Conservation (phyloP, 441 rosid genomes). For the Populus hybrid region DNA sequence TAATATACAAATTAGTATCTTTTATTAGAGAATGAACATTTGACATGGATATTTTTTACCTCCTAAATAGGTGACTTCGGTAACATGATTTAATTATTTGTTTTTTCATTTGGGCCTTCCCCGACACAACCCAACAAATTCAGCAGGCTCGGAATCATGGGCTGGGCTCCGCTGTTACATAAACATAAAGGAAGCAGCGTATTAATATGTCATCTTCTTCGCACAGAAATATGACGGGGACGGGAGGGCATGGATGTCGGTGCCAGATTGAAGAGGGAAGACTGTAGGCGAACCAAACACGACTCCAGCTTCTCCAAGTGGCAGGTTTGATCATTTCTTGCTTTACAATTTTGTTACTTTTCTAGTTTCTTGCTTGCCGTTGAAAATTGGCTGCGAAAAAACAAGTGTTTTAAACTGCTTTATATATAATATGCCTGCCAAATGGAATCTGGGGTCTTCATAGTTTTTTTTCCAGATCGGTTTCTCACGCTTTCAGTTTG, state of each 20-base stretch:
- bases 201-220: too few relatives aligned
- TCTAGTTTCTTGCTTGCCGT: background rate
- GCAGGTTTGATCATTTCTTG: conserved; percentile 41
- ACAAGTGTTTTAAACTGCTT: background rate
- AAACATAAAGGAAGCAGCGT: too few relatives aligned
- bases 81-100: too few relatives aligned
- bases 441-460: background rate
- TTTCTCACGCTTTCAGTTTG: background rate
- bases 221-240: conserved; percentile 14
- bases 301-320: conserved; percentile 69
- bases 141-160: too few relatives aligned
- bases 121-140: too few relatives aligned
- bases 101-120: too few relatives aligned
- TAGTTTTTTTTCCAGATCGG: background rate
- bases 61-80: too few relatives aligned
- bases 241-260: conserved; percentile 15
- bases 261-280: conserved; percentile 58
- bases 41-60: too few relatives aligned
- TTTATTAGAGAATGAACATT: too few relatives aligned
- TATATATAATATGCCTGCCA: background rate
- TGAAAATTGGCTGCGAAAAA: background rate
- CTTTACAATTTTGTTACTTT: background rate
- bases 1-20: too few relatives aligned
- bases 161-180: too few relatives aligned
- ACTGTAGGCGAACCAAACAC: conserved; percentile 62